Conservation (phyloP, 768 basidiomycete genomes). For the Leucosporidium creatinivorum region DNA sequence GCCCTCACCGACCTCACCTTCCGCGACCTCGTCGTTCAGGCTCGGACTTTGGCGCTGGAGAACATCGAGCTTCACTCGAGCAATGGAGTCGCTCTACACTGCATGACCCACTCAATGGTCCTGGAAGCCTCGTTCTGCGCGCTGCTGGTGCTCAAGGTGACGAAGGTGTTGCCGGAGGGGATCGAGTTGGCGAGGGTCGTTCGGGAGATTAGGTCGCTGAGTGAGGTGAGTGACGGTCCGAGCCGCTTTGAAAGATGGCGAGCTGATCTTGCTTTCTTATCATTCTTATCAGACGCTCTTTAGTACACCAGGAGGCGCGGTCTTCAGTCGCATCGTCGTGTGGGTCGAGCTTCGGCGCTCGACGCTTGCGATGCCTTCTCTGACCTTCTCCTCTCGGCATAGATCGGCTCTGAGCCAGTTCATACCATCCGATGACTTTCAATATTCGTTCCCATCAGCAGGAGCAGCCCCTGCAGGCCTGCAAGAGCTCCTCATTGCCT, state of each 20-base stretch:
- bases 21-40: neutral
- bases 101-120: neutral
- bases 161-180: neutral
- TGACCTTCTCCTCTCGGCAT: neutral
- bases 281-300: neutral
- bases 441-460: neutral
- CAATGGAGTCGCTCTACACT: neutral
- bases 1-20: neutral
- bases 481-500: neutral
- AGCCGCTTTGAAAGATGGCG: neutral
- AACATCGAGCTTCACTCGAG: neutral
- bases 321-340: neutral
- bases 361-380: neutral
- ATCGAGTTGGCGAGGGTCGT: neutral
- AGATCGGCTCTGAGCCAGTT: neutral
- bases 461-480: neutral
- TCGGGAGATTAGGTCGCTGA: constrained; percentile 13
- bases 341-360: neutral
- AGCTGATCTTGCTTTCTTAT: neutral
- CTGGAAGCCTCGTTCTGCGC: neutral
- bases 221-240: neutral
- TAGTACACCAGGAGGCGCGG: neutral
- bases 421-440: neutral
- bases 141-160: neutral
- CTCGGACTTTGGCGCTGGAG: neutral